Conservation (phyloP, 306 rosid species). For the Rosa rugosa region DNA sequence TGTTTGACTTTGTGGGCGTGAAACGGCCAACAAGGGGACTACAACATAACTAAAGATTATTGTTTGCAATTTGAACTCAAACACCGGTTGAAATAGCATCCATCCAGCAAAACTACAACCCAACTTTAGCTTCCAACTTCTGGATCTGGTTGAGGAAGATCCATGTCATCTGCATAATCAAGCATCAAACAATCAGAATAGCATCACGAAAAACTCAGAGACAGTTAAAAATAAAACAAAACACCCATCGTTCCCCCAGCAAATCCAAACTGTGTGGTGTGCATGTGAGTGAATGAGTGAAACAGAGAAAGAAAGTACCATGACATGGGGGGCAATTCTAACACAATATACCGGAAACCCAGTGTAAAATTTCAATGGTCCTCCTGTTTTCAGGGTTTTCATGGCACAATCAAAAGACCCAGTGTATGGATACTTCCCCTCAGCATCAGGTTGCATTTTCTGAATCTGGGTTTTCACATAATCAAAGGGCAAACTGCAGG, state of each 20-base stretch:
- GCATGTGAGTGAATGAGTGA: not conserved
- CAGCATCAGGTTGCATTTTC: constrained; percentile 97
- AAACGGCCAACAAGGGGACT: constrained; percentile 35
- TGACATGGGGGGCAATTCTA: constrained; percentile 94
- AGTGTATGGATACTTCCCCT: constrained; percentile 83
- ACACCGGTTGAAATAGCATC: constrained; percentile 29
- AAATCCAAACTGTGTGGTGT: not conserved
- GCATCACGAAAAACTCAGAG: not conserved
- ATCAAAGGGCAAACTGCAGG: constrained; percentile 96
- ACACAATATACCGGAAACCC: constrained; percentile 95
- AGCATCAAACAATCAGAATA: constrained; percentile 14
- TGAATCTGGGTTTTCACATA: constrained; percentile 96
- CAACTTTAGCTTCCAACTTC: constrained; percentile 56
- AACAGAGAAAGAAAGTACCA: constrained; percentile 53
- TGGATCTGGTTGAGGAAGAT: constrained; percentile 93
- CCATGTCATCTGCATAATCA: constrained; percentile 86
- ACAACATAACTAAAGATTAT: constrained; percentile 50
- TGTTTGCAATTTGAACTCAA: constrained; percentile 34
- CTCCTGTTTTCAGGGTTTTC: constrained; percentile 81
- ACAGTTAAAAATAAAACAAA: not conserved
- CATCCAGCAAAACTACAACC: constrained; percentile 46
- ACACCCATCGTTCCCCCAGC: not conserved
- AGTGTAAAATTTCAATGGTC: constrained; percentile 80
- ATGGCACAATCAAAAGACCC: constrained; percentile 81
- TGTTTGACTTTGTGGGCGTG: constrained; percentile 24